Percentiles rank a stretch among this genome's conserved stretches.
Evolutionary conservation across 768 basidiomycete genomes (phyloP).

Genomic region (Boletus sensibilis): DNA sequence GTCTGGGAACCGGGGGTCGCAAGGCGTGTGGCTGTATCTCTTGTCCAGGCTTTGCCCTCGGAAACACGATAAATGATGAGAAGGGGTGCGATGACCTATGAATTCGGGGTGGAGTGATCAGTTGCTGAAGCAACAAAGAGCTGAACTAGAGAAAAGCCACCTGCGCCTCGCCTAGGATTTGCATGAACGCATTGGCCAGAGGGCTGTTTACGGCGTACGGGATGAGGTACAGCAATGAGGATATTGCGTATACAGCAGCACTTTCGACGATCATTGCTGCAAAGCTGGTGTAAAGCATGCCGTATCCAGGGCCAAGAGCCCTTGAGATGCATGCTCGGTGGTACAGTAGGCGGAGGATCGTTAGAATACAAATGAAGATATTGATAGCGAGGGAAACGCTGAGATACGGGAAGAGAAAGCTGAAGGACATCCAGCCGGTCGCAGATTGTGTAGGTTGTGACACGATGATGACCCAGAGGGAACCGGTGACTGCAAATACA

Average conservation of each 20-base stretch:
- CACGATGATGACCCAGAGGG: constrained; percentile 30
- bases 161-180: constrained; percentile 32
- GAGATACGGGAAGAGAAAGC: constrained; percentile 33
- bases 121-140: background rate
- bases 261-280: constrained; percentile 37
- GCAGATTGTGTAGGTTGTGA: constrained; percentile 21
- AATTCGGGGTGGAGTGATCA: background rate
- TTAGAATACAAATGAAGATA: constrained; percentile 31
- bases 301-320: constrained; percentile 28
- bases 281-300: constrained; percentile 31
- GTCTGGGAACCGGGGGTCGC: background rate
- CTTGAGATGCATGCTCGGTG: constrained; percentile 27
- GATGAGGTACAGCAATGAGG: constrained; percentile 34
- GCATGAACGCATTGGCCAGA: constrained; percentile 29
- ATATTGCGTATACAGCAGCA: constrained; percentile 33
- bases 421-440: constrained; percentile 32
- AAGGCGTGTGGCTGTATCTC: constrained; percentile 15
- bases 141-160: constrained; percentile 2
- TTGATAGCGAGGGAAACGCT: constrained; percentile 35
- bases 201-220: constrained; percentile 26
- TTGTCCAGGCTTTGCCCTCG: constrained; percentile 44
- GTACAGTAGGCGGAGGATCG: constrained; percentile 32
- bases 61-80: constrained; percentile 50
- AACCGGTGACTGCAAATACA: constrained; percentile 24
- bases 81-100: constrained; percentile 45